Base-by-base conservation (phyloP, 331 rosid genomes). In the Quercus phellos region DNA sequence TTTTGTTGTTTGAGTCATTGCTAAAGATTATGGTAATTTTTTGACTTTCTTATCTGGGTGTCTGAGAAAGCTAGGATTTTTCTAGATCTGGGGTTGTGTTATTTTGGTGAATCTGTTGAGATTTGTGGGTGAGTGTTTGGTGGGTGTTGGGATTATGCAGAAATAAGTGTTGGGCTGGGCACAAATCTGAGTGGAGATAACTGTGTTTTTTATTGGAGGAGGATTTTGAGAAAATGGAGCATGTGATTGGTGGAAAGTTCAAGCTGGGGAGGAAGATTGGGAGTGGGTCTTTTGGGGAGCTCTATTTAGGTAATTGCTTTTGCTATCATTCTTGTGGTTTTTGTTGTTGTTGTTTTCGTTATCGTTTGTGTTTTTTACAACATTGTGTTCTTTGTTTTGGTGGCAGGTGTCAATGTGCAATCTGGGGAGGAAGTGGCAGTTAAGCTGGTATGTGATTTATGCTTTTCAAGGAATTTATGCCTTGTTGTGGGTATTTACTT, bases 261-360 rank as follows among this genome's bases (percentile, higher is more conserved):
- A 95, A 91, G 87, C 84, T 95, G 29, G 99, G 99, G 78, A 92
- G 97, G 87, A 95, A 95, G 90, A 95, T 95, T 84, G 99, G 99
- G 43, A 93, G 99, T 82, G 99, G 99, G 63, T 95, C 99, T 73
- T 95, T 95, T 73, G 99, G 99, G 68, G 99, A 95, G 89, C 99
- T 95, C 32, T 95, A 93, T 91, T 59, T 95, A 83, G 97, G 99
- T 91, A 51, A 8, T 78, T 19, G 5, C 16, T 50, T 73, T 30
- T 72, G 60, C 38, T 27, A 46, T 35, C 46, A 73, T 55, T 56
- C 14, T 38, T 71, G 43, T 17, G 24, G 46, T 8, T 38, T 5
- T 24, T 26, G 18, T 17, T 32, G 8, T 54, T 27, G 16, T n/a
- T 34, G 6, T 17, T 32, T 6, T 54, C 24, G 17, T n/a, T 35